Evolutionary conservation across 2,329 filamentous ascomycete genomes (phyloP).

Genomic region (Geosmithia flava): DNA sequence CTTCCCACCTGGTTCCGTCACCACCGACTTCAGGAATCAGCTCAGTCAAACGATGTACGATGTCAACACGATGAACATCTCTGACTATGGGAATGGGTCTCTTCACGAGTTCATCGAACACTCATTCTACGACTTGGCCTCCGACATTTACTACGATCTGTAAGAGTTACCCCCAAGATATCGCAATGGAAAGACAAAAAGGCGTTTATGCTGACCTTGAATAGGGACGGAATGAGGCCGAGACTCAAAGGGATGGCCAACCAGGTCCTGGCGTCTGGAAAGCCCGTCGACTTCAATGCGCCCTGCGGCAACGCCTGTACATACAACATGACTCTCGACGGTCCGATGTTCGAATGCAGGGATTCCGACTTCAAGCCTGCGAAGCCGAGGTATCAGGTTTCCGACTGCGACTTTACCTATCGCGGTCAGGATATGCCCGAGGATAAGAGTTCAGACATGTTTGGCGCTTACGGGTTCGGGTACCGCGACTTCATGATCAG

Average conservation of each 20-base stretch:
- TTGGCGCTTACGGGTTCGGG: background rate
- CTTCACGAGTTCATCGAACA: background rate
- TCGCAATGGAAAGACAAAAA: too few relatives aligned
- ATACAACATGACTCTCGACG: background rate
- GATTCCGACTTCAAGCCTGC: background rate
- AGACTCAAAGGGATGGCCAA: background rate
- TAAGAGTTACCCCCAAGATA: too few relatives aligned
- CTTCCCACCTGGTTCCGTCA: background rate
- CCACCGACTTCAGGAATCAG: background rate
- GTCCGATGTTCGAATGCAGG: background rate
- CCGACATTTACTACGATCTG: background rate
- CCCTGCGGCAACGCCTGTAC: background rate
- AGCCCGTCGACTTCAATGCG: background rate
- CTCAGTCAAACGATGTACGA: background rate
- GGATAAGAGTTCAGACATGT: too few relatives aligned
- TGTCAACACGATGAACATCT: background rate
- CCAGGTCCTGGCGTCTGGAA: background rate
- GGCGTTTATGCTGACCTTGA: too few relatives aligned
- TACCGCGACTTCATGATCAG: background rate
- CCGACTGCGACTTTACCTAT: background rate
- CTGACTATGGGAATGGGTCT: background rate
- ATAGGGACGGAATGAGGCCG: background rate
- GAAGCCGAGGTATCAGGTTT: background rate
- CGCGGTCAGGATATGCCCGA: background rate
- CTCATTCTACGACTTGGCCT: background rate